phyloP scores from a whole-genome alignment of 768 basidiomycete genomes.

The Macrolepiota dolichaula region DNA sequence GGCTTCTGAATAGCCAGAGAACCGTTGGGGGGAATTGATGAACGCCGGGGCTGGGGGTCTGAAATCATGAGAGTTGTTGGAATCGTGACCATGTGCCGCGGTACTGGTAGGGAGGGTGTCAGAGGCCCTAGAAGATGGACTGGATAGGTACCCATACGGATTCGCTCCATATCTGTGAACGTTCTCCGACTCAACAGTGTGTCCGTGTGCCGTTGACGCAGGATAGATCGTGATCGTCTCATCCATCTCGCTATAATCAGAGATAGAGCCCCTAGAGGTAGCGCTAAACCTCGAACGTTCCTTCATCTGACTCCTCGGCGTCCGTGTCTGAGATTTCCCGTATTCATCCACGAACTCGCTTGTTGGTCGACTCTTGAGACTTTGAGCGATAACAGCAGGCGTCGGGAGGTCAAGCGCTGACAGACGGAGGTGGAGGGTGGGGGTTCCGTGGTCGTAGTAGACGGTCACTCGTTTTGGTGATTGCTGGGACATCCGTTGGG shows the following conservation, averaged over 20 bases:
- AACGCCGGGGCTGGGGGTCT: not conserved
- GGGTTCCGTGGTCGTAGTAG: slow-evolving; percentile 40
- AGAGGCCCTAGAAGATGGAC: not conserved
- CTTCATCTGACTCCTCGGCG: not conserved
- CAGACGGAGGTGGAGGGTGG: slow-evolving; percentile 53
- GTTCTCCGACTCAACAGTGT: not conserved
- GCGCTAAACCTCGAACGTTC: slow-evolving; percentile 4
- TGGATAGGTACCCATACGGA: not conserved
- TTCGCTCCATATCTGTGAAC: not conserved
- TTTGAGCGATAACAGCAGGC: slow-evolving; percentile 25
- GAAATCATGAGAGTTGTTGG: not conserved
- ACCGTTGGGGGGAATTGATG: not conserved
- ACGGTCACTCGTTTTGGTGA: slow-evolving; percentile 47
- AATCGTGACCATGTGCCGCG: not conserved
- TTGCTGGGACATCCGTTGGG: slow-evolving; percentile 13
- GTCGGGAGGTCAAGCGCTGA: slow-evolving; percentile 44
- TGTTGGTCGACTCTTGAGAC: slow-evolving; percentile 22
- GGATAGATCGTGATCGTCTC: not conserved
- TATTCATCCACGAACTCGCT: slow-evolving; percentile 10
- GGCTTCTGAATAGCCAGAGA: not conserved
- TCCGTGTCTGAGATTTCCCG: slow-evolving; percentile 8
- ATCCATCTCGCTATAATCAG: not conserved
- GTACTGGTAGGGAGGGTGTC: not conserved
- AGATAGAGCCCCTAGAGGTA: not conserved
- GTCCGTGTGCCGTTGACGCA: not conserved